Evolutionary conservation across 1,284 basidiomycete genomes (phyloP).

Genomic region (Leccinum huronense): DNA sequence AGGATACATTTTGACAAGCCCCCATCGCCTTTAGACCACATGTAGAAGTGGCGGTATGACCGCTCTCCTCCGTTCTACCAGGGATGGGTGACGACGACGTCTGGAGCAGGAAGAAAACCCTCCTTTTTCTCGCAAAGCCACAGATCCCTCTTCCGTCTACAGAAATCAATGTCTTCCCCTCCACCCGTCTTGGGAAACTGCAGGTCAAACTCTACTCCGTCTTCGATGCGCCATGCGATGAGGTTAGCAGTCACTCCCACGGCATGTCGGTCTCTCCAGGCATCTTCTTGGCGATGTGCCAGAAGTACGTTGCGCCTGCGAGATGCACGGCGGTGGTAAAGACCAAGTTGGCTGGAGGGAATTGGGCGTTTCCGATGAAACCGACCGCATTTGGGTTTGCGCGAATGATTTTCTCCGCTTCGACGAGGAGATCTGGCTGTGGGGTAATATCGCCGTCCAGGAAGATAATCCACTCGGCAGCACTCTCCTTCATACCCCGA

Average conservation of each 20-base stretch:
- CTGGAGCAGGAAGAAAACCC: slow-evolving; percentile 50
- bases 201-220: slow-evolving; percentile 46
- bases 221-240: slow-evolving; percentile 46
- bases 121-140: slow-evolving; percentile 38
- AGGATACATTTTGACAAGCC: slow-evolving; percentile 48
- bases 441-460: slow-evolving; percentile 59
- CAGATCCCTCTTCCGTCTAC: slow-evolving; percentile 46
- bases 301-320: slow-evolving; percentile 58
- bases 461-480: slow-evolving; percentile 40
- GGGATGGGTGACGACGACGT: slow-evolving; percentile 51
- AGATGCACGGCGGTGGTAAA: slow-evolving; percentile 57
- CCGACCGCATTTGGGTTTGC: slow-evolving; percentile 48
- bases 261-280: slow-evolving; percentile 43
- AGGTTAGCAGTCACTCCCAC: slow-evolving; percentile 64
- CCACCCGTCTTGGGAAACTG: slow-evolving; percentile 62
- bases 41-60: slow-evolving; percentile 55
- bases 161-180: slow-evolving; percentile 63
- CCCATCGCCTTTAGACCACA: slow-evolving; percentile 62
- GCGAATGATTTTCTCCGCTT: slow-evolving; percentile 49
- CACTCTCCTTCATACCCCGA: slow-evolving; percentile 31
- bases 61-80: slow-evolving; percentile 54
- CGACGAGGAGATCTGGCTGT: slow-evolving; percentile 42
- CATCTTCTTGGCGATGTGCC: slow-evolving; percentile 57
- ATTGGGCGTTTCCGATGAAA: slow-evolving; percentile 51
- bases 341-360: slow-evolving; percentile 47